phyloP scores from a whole-genome alignment of 257 asterid genomes.

The Marsdenia floribunda region DNA sequence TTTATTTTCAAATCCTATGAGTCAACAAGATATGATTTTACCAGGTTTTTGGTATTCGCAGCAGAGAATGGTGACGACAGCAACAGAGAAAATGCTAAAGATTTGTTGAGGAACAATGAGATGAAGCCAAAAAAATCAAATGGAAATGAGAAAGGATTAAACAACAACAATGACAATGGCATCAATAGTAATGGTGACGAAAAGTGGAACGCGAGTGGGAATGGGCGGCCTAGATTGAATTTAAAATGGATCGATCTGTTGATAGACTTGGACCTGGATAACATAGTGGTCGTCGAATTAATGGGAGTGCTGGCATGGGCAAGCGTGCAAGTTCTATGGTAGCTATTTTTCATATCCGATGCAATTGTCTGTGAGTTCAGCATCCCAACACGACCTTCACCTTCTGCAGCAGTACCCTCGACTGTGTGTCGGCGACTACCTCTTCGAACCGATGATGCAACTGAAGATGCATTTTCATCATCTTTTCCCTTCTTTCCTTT shows the following conservation, averaged over 20 bases:
- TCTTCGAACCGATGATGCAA: too few relatives aligned
- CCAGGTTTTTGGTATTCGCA: constrained; percentile 2
- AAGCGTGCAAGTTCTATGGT: constrained; percentile 88
- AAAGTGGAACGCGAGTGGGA: constrained; percentile 21
- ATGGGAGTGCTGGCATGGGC: constrained; percentile 97
- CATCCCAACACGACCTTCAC: too few relatives aligned
- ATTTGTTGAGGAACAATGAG: not conserved
- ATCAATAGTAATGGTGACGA: constrained; percentile 5
- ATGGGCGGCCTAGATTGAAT: constrained; percentile 52
- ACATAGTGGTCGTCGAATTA: constrained; percentile 84
- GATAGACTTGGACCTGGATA: constrained; percentile 84
- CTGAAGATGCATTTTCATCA: too few relatives aligned
- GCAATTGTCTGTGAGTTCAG: constrained; percentile 36
- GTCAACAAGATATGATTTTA: not conserved
- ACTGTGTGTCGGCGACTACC: too few relatives aligned
- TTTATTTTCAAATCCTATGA: not conserved
- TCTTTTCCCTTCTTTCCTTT: too few relatives aligned
- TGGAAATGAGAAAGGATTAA: constrained; percentile 20
- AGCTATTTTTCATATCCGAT: constrained; percentile 56
- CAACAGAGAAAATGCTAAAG: not conserved
- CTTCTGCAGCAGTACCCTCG: too few relatives aligned
- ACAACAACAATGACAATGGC: not conserved
- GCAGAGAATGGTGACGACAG: not conserved
- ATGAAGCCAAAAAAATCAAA: constrained; percentile 1
- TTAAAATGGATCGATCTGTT: constrained; percentile 63